Evolutionary conservation across 208 protist genomes (phyloP), one percentile per base, ranked within the genome.

Genomic region (Acanthamoeba royreba): DNA sequence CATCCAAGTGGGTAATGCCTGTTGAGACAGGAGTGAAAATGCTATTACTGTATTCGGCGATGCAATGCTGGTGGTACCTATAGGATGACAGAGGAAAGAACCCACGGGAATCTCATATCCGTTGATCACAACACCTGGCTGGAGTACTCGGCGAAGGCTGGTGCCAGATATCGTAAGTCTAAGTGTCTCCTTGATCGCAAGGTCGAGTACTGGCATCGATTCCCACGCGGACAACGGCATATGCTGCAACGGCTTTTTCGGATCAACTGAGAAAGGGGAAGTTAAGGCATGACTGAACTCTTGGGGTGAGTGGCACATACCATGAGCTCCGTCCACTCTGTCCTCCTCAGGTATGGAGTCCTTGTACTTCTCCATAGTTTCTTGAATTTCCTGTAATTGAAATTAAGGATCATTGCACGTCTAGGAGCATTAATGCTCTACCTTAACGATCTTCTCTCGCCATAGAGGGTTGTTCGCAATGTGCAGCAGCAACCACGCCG

Each of bases 51-150:
- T 55, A 19, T 19, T 55, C 49, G 49, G 49, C 49, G 49, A 55
- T 15, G 22, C 28, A 28, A 19, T 5, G 13, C 4, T 33, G 74
- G 8, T 8, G 15, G 17, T 85, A 85, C 74, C 74, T 5, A 47
- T 47, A 4, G 8, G 45, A 19, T 85, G 25, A 40, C 74, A 85
- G 43, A 85, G 74, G 74, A 85, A 85, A 40, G 74, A 85, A 40
- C 74, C 74, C n/a, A 52, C 74, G 45, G 74, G 74, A 17, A 85
- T 85, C 40, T 85, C 74, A 40, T 85, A 85, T 19, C 74, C 74
- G n/a, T 85, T 33, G 74, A 85, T 52, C 4, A 85, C 74, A 19
- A 85, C 40, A 40, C 74, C 74, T 1, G 74, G 74, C 35, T 47
- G 4, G 38, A 85, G 40, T 31, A 85, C 74, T 1, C 74, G 40